These are phyloP conservation scores for Phytophthora sojae DNA, from an alignment of 352 stramenopile species.

Conservation along the genomic window DNA sequence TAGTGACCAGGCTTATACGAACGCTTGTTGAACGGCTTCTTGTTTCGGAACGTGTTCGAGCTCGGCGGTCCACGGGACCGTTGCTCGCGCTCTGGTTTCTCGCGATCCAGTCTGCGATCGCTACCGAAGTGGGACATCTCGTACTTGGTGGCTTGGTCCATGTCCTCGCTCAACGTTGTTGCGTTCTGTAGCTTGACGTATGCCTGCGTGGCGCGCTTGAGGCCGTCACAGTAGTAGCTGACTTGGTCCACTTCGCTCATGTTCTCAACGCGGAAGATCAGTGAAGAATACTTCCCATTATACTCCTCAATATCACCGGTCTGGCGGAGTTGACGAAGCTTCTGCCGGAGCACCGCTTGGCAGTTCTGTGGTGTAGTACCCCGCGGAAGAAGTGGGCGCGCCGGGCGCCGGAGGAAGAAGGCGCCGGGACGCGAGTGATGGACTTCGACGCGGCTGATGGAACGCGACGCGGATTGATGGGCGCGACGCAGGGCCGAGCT, in stretches of 20 bases:
- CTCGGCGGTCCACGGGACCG: background rate
- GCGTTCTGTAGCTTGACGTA: conserved; percentile 15
- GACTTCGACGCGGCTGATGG: no score
- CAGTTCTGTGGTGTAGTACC: no score
- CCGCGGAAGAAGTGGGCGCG: no score
- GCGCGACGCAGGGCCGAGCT: no score
- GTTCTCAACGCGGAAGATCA: background rate
- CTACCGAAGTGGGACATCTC: conserved; percentile 16
- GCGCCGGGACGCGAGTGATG: no score
- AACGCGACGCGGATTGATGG: no score
- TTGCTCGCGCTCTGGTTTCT: conserved; percentile 9
- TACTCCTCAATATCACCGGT: background rate
- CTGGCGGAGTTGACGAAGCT: background rate
- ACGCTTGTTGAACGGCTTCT: conserved; percentile 17
- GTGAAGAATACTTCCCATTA: background rate
- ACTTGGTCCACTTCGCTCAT: conserved; percentile 6
- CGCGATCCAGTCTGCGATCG: background rate
- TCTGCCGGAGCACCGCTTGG: no score
- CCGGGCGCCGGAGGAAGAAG: no score
- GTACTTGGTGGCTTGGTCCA: conserved; percentile 22
- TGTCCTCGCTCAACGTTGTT: conserved; percentile 1
- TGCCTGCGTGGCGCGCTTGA: conserved; percentile 12
- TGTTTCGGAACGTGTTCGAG: background rate
- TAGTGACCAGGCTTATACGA: conserved; percentile 22
- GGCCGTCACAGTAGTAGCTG: conserved; percentile 11